Evolutionary conservation across 768 basidiomycete species (phyloP).

Genomic region (Leucosporidium yakuticum): DNA sequence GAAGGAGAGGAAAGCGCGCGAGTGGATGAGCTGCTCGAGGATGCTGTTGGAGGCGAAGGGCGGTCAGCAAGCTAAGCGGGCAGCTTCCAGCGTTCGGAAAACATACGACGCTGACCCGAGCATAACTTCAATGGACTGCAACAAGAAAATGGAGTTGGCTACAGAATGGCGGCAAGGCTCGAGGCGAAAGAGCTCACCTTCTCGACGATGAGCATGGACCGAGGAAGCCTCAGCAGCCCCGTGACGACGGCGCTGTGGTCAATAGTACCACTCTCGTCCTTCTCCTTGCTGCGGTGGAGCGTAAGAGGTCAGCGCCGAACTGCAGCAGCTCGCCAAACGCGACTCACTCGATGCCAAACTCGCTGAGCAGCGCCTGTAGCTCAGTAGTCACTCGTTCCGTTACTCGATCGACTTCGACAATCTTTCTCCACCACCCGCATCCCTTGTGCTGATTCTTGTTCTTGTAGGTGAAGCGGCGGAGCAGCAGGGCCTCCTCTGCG

Average conservation of each 20-base stretch:
- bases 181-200: constrained; percentile 3
- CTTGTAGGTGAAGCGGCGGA: constrained; percentile 34
- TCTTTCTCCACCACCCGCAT: constrained; percentile 21
- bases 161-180: not conserved
- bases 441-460: constrained; percentile 36
- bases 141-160: not conserved
- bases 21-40: constrained; percentile 33
- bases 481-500: constrained; percentile 13
- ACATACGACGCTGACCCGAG: constrained; percentile 16
- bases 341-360: constrained; percentile 18
- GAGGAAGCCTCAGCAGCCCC: constrained; percentile 11
- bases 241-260: not conserved
- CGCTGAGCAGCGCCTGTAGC: constrained; percentile 1
- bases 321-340: not conserved
- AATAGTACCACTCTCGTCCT: constrained; percentile 12
- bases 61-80: not conserved
- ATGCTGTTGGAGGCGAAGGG: constrained; percentile 6
- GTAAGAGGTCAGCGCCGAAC: not conserved
- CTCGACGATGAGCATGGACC: constrained; percentile 15
- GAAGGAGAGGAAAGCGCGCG: constrained; percentile 30
- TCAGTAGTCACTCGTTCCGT: constrained; percentile 5
- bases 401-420: constrained; percentile 19
- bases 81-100: not conserved
- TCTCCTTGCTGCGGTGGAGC: not conserved
- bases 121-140: constrained; percentile 17